Base-by-base conservation (phyloP, 192 early-diverging fungal species). In the Coemansia aciculifera region DNA sequence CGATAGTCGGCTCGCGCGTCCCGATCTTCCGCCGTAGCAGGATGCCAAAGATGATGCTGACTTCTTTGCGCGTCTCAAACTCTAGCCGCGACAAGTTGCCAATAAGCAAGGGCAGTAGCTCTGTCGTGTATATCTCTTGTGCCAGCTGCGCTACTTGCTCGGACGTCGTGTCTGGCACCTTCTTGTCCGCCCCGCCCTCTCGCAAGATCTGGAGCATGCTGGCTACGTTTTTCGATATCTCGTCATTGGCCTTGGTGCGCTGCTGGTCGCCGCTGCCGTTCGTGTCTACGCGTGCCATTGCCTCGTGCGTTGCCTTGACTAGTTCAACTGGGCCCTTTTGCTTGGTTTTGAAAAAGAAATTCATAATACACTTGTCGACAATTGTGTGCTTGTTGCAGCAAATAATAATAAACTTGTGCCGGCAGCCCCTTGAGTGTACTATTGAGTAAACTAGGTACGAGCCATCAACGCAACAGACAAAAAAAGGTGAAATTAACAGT, bases 1-100 rank as follows among this genome's bases (percentile, higher is more conserved):
- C 98, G 59, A 96, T 93, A 0, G 96, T 99, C 12, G 98, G 98
- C 72, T 92, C 94, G 63, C 97, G 89, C 5, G 93, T 88, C 44
- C 95, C 96, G 71, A 98, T 94, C 76, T 95, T 92, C 68, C 98
- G 86, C 67, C 97, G 87, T 52, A 99, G 86, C 59, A 99, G 87
- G 67, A 95, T 97, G 75, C 97, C 96, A 82, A 98, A 98, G 67
- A 99, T 97, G 74, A 94, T 91, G 65, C 93, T 90, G 24, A 98
- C 96, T 71, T 99, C 98, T 85, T 99, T 99, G 49, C 68, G 78
- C 75, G 85, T 89, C 78, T 94, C 93, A 79, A 99, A 99, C 81
- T 98, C 98, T 40, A 98, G 92, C 57, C 90, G 87, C 32, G 86
- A 81, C 64, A 99, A 93, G 78, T 98, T 97, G n/a, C 87, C 66